Base-by-base conservation (phyloP, 2,329 filamentous ascomycete species). In the Apiospora aurea region DNA sequence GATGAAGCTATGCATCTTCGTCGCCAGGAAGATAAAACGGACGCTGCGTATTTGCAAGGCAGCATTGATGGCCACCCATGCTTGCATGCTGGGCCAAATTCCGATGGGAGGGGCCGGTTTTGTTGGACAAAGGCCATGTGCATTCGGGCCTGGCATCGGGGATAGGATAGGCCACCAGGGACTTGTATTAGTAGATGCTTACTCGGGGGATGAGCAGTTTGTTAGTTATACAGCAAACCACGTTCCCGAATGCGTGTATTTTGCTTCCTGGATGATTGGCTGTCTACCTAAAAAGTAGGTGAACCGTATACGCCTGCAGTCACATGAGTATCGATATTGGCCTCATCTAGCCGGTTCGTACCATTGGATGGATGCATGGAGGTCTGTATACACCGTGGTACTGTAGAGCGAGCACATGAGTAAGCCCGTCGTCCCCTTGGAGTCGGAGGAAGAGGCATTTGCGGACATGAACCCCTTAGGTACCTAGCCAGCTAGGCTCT, bases 111-210 rank as follows among this genome's bases (percentile, higher is more conserved):
- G 51, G 51, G 51, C 26, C 51, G 51, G 26, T 57, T 57, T 18
- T 57, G 14, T 57, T 57, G 51, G 49, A 57, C 51, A 57, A 57
- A 57, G 51, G 26, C 16, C 16, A 57, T 34, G 51, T 29, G 26
- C 51, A 57, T 57, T 34, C 51, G 26, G 51, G 26, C 51, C 8
- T 21, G 26, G 53, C 53, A 38, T 61, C 53, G 29, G 53, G 53
- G 53, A 61, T 61, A 61, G 53, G 53, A 61, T 61, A 61, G 53
- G 53, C 53, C 7, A 61, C 2, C 53, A 61, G 10, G 16, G 53
- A 61, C 29, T 34, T 61, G 10, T 34, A 61, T 18, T 34, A 38
- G 10, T 34, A 61, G 41, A 43, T 43, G 10, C 41, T 43, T 18
- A 38, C 53, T 61, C 53, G 53, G 46, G 46, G 16, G 29, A 21